phyloP scores from a whole-genome alignment of 2,329 filamentous ascomycete species.

The Aspergillus pseudoterreus region DNA sequence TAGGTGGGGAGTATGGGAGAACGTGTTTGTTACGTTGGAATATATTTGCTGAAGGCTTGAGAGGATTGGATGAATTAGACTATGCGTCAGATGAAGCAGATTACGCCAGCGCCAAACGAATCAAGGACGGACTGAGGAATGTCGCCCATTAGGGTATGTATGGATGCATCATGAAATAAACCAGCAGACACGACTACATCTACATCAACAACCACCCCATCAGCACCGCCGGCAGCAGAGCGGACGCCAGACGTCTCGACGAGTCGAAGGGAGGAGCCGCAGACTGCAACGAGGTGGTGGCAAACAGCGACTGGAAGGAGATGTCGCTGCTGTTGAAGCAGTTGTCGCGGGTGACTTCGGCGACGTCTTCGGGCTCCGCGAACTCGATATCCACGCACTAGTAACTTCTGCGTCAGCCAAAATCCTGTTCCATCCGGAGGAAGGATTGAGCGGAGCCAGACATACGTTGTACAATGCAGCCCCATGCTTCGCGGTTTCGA shows the following conservation, averaged over 20 bases:
- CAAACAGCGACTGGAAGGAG: conserved; percentile 71
- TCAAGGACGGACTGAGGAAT: too few relatives aligned
- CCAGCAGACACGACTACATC: background rate
- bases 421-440: background rate
- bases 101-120: too few relatives aligned
- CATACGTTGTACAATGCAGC: conserved; percentile 76
- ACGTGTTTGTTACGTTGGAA: too few relatives aligned
- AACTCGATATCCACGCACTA: conserved; percentile 96
- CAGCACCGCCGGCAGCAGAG: conserved; percentile 20
- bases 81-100: too few relatives aligned
- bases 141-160: too few relatives aligned
- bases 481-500: conserved; percentile 79
- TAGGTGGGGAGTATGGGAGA: background rate
- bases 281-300: conserved; percentile 25
- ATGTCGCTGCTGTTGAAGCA: conserved; percentile 85
- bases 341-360: conserved; percentile 72
- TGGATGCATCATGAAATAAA: background rate
- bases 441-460: background rate
- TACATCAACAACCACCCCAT: conserved; percentile 18
- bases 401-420: background rate
- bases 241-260: conserved; percentile 14
- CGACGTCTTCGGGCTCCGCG: conserved; percentile 72
- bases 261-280: conserved; percentile 17
- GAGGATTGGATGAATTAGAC: too few relatives aligned
- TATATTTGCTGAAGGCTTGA: too few relatives aligned